phyloP scores from a whole-genome alignment of 2,329 filamentous ascomycete genomes.

The Camillea tinctor region DNA sequence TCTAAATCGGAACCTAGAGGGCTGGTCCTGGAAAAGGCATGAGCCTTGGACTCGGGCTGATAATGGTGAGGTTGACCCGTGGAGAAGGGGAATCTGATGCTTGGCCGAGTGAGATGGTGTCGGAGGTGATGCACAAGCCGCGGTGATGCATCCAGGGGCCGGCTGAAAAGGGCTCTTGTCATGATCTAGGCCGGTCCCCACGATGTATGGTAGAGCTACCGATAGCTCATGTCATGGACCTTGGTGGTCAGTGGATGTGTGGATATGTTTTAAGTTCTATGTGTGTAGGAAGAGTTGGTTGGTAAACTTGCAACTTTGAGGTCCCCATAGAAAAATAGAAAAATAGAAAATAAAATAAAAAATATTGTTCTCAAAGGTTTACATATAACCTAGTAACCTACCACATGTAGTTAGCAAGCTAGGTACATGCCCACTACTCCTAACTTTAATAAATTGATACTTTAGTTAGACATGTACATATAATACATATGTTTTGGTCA shows the following conservation, averaged over 20 bases:
- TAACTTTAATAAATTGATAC: too few relatives aligned
- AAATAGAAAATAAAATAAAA: too few relatives aligned
- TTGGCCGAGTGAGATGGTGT: conserved; percentile 4
- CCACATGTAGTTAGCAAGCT: too few relatives aligned
- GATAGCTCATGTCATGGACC: background rate
- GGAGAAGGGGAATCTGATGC: background rate
- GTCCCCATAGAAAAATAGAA: too few relatives aligned
- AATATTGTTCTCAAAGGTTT: too few relatives aligned
- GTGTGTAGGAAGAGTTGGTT: too few relatives aligned
- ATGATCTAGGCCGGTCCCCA: conserved; percentile 18
- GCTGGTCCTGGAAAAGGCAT: background rate
- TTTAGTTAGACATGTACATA: too few relatives aligned
- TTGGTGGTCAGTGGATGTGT: background rate
- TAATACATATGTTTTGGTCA: background rate
- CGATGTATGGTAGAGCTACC: background rate
- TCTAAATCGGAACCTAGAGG: background rate
- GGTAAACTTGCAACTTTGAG: too few relatives aligned
- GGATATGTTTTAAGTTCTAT: background rate
- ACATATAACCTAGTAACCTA: too few relatives aligned
- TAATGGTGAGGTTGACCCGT: background rate
- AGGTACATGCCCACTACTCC: too few relatives aligned
- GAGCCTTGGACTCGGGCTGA: background rate
- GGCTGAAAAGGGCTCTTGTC: conserved; percentile 18
- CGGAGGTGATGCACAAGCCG: conserved; percentile 3
- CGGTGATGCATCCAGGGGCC: conserved; percentile 5